phyloP scores from a whole-genome alignment of 371 early-diverging fungal species.

The Smittium culicis region DNA sequence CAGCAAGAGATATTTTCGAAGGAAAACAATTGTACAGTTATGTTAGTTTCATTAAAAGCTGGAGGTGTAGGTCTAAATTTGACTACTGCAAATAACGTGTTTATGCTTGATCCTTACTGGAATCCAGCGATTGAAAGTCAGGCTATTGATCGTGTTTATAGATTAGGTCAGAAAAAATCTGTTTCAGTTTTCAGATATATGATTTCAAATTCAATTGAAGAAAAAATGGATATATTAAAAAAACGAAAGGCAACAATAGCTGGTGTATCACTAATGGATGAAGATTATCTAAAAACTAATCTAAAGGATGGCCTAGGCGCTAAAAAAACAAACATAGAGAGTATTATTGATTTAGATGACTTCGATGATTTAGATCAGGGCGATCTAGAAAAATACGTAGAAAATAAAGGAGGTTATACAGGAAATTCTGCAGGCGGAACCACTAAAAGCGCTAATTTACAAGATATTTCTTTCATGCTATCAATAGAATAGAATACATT shows the following conservation, averaged over 20 bases:
- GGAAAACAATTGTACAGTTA: slow-evolving; percentile 35
- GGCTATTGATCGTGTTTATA: slow-evolving; percentile 59
- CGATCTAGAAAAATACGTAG: neutral
- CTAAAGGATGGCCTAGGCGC: no score
- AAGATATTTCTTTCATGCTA: no score
- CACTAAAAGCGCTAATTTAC: neutral
- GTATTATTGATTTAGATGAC: neutral
- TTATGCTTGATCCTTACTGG: slow-evolving; percentile 51
- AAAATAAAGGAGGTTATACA: neutral
- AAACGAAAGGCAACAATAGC: slow-evolving; percentile 35
- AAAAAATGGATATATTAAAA: slow-evolving; percentile 44
- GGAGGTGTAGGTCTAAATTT: slow-evolving; percentile 69
- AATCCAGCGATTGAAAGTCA: slow-evolving; percentile 67
- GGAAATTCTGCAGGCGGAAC: neutral
- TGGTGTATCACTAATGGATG: slow-evolving; percentile 32
- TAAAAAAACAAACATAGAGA: neutral
- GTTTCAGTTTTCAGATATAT: slow-evolving; percentile 42
- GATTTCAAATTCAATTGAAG: slow-evolving; percentile 47
- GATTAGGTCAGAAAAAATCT: slow-evolving; percentile 47
- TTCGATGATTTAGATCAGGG: neutral
- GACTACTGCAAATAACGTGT: slow-evolving; percentile 46
- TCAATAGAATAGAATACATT: no score
- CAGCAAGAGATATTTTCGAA: slow-evolving; percentile 35
- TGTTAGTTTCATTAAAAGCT: slow-evolving; percentile 55
- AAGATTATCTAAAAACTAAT: slow-evolving; percentile 15